A percentile compares a stretch with the other conserved stretches of the same genome.
These are phyloP conservation scores for Solanum bulbocastanum DNA, from an alignment of 257 asterid species.

Conservation along the genomic window DNA sequence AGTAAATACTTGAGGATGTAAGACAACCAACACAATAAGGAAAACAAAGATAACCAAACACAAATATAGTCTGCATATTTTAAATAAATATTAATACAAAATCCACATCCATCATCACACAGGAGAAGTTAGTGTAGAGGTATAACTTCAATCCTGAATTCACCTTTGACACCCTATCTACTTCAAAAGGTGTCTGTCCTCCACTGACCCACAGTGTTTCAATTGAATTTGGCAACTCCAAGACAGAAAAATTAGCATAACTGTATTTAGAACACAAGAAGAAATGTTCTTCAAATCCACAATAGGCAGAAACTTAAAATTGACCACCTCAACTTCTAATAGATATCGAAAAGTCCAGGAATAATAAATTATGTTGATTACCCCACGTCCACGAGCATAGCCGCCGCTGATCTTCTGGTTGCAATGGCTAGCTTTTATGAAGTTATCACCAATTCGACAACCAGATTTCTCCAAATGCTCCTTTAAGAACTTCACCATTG, in stretches of 20 bases:
- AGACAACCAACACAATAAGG: background rate
- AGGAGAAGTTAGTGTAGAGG: background rate
- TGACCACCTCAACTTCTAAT: background rate
- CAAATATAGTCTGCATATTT: background rate
- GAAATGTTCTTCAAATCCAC: background rate
- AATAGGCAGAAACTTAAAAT: background rate
- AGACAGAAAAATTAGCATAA: background rate
- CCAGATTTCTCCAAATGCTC: slow-evolving; percentile 74
- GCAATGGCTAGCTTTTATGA: slow-evolving; percentile 51
- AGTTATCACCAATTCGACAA: slow-evolving; percentile 44
- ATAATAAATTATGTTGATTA: background rate
- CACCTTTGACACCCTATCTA: background rate
- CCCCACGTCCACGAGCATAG: background rate
- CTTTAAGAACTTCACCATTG: slow-evolving; percentile 63
- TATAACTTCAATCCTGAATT: background rate
- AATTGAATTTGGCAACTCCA: background rate
- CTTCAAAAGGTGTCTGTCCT: background rate
- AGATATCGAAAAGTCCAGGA: background rate
- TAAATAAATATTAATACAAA: background rate
- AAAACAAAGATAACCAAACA: background rate
- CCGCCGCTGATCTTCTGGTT: background rate
- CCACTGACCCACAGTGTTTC: background rate
- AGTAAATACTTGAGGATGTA: background rate
- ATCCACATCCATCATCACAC: background rate
- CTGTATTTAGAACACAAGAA: background rate